Base-by-base conservation (phyloP, 129 eudicot species). In the Tagetes patula region DNA sequence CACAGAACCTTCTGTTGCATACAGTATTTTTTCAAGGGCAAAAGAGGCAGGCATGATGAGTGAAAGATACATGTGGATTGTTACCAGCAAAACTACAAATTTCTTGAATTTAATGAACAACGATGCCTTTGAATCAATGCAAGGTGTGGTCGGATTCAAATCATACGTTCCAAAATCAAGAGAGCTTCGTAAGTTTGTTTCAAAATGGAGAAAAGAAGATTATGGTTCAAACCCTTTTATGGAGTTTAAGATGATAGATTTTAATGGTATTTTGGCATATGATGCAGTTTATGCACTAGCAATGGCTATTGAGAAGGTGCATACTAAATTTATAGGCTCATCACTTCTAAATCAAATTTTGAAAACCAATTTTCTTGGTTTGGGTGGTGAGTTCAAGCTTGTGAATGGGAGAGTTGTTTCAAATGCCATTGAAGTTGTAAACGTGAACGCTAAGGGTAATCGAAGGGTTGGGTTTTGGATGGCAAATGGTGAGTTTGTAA, bases 381-480 rank as follows among this genome's bases (percentile, higher is more conserved):
- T 89, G 14, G 70, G 73, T 8, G 96, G 96, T 14, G 75, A 83
- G 0, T 87, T 82, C 60, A 50, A 72, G 40, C 47, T 87, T 31
- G 37, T 33, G 31, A 69, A 83, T 36, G 84, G 81, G 41, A 65
- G 55, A 54, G 49, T 63, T 37, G 9, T 39, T 9, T 9, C 55
- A 0, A 36, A 69, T 3, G 36, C 65, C 8, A 70, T 69, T 12
- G 81, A 84, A 68, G 50, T 86, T 4, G 68, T 85, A 61, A 84
- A 85, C 69, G 79, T 89, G 13, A 30, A 80, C 0, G 88, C 90
- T 20, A 71, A 59, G 12, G 77, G 80, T 27, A 82, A 69, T 69
- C 77, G 60, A 46, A 78, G 75, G 31, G 56, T 89, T 0, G 90
- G 90, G 20, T 79, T 67, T 47, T 89, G 96, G 93, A 84, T 81